A percentile compares a stretch with the other conserved stretches of the same genome.
Conservation (phyloP, 1,284 basidiomycete genomes). For the Taiwanofungus camphoratus region DNA sequence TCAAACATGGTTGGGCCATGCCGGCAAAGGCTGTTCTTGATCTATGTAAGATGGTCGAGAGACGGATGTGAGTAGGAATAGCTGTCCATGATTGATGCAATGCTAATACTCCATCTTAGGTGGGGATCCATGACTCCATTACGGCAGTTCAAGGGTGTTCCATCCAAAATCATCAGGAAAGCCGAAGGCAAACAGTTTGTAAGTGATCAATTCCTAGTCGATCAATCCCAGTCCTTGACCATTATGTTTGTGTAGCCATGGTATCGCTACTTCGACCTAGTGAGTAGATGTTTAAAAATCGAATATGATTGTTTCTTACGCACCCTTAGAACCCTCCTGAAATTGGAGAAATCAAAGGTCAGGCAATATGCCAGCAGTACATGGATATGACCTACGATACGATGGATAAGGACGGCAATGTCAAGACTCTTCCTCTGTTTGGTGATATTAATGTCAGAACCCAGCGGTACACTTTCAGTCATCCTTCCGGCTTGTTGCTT, state of each 20-base stretch:
- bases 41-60: slow-evolving; percentile 97
- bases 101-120: slow-evolving; percentile 35
- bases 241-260: no score
- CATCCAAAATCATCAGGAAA: slow-evolving; percentile 82
- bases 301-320: no score
- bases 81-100: neutral
- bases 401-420: slow-evolving; percentile 90
- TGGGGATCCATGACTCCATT: slow-evolving; percentile 98
- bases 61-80: slow-evolving; percentile 60
- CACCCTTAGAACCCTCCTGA: no score
- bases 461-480: slow-evolving; percentile 94
- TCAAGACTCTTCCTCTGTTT: slow-evolving; percentile 93
- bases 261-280: no score
- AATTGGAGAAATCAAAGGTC: slow-evolving; percentile 98
- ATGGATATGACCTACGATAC: slow-evolving; percentile 99
- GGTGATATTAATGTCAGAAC: slow-evolving; percentile 90
- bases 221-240: no score
- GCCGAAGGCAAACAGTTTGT: slow-evolving; percentile 98
- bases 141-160: slow-evolving; percentile 91
- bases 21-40: slow-evolving; percentile 90
- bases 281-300: no score
- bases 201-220: no score
- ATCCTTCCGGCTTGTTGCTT: slow-evolving; percentile 91
- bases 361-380: slow-evolving; percentile 95
- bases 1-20: slow-evolving; percentile 97